These are phyloP conservation scores for Hibiscus trionum DNA, from an alignment of 345 rosid genomes.

Conservation along the genomic window DNA sequence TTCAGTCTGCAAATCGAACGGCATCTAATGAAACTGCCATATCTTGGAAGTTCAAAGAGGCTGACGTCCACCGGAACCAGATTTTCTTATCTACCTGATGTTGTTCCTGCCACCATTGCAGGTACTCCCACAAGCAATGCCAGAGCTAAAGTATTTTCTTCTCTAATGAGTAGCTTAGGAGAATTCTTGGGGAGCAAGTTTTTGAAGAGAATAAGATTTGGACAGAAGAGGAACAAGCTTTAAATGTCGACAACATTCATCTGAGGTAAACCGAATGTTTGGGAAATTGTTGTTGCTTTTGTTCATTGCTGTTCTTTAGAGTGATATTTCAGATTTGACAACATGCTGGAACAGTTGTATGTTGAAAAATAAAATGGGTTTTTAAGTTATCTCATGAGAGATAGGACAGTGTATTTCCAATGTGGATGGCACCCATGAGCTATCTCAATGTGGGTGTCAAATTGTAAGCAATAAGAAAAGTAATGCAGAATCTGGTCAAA, in stretches of 20 bases:
- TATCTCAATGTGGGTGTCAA: background rate
- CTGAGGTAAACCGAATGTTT: background rate
- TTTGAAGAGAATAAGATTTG: conserved; percentile 7
- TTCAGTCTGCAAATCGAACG: conserved; percentile 13
- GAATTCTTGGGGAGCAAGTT: conserved; percentile 6
- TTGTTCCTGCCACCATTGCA: background rate
- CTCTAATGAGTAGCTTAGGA: background rate
- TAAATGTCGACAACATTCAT: background rate
- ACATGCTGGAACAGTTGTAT: too few relatives aligned
- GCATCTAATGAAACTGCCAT: conserved; percentile 11
- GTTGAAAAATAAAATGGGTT: too few relatives aligned
- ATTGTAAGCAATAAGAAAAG: background rate
- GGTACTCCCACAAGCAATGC: background rate
- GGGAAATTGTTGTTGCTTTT: background rate
- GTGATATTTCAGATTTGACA: too few relatives aligned
- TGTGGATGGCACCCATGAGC: conserved; percentile 2
- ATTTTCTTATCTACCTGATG: background rate
- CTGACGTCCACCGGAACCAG: background rate
- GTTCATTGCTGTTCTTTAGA: background rate
- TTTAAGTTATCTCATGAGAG: too few relatives aligned
- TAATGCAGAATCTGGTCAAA: background rate
- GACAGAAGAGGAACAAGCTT: conserved; percentile 3
- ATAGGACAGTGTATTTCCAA: background rate
- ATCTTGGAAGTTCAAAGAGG: conserved; percentile 4
- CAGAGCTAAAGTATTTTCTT: background rate